A percentile compares a stretch with the other conserved stretches of the same genome.
Conservation (phyloP, 2,329 filamentous ascomycete species). For the Leptosphaerulina australis region DNA sequence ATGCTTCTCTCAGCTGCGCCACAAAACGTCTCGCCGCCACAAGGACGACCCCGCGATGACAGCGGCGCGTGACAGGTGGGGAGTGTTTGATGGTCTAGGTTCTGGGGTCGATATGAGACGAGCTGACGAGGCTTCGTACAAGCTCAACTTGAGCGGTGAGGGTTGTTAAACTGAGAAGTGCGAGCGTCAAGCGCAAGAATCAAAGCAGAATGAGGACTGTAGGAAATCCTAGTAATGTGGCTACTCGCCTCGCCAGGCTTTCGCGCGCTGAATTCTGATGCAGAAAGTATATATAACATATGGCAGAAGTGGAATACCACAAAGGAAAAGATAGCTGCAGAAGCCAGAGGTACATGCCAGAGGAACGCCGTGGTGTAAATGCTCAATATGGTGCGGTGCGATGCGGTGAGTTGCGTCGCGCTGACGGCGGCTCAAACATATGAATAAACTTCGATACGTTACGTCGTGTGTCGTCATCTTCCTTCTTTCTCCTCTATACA, state of each 20-base stretch:
- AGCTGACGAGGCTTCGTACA: not conserved
- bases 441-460: slow-evolving; percentile 3
- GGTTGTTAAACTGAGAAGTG: too few species aligned
- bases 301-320: not conserved
- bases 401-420: not conserved
- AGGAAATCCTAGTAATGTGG: too few species aligned
- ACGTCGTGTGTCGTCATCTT: slow-evolving; percentile 6
- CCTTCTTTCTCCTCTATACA: not conserved
- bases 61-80: slow-evolving; percentile 4
- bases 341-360: not conserved
- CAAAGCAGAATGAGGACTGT: too few species aligned
- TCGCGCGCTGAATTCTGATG: not conserved
- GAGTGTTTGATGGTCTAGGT: not conserved
- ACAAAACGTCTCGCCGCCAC: not conserved
- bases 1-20: not conserved
- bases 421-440: not conserved
- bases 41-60: not conserved
- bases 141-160: too few species aligned
- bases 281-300: slow-evolving; percentile 6
- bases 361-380: slow-evolving; percentile 8
- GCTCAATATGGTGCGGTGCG: not conserved
- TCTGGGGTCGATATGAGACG: not conserved
- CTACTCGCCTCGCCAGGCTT: not conserved
- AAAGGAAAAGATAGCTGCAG: not conserved
- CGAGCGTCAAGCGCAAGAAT: too few species aligned